A percentile compares a stretch with the other conserved stretches of the same genome.
phyloP scores from a whole-genome alignment of 176 grass and related monocot species.

The Dendrocalamus sinicus region DNA sequence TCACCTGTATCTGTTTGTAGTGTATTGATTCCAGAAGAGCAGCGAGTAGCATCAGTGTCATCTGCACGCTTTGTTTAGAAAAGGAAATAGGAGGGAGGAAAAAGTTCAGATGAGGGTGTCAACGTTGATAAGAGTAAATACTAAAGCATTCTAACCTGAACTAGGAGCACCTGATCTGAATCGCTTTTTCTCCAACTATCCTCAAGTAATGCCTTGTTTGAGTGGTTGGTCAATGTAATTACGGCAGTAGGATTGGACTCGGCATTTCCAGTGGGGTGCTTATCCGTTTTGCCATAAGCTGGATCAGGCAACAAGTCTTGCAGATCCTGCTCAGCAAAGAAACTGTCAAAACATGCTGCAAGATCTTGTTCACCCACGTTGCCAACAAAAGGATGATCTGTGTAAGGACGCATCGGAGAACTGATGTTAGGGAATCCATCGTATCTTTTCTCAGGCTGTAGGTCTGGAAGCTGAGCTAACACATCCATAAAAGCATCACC shows the following conservation, averaged over 20 bases:
- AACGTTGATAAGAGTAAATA: conserved; percentile 1
- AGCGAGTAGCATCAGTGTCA: not conserved
- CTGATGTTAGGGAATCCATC: conserved; percentile 45
- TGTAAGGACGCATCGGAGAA: conserved; percentile 62
- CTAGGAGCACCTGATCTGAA: conserved; percentile 12
- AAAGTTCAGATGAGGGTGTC: not conserved
- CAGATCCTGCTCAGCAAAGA: conserved; percentile 25
- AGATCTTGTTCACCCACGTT: conserved; percentile 27
- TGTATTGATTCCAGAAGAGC: conserved; percentile 18
- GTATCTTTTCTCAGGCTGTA: conserved; percentile 19
- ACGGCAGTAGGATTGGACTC: not conserved
- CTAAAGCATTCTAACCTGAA: conserved; percentile 34
- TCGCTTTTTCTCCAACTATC: not conserved
- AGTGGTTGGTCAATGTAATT: not conserved
- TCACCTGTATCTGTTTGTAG: conserved; percentile 3
- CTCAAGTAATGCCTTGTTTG: not conserved
- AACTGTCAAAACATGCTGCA: conserved; percentile 23
- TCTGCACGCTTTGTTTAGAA: conserved; percentile 38
- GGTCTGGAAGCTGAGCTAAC: conserved; percentile 45
- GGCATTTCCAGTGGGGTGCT: conserved; percentile 26
- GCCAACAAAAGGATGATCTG: conserved; percentile 55
- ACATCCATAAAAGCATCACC: conserved; percentile 25
- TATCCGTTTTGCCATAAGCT: not conserved
- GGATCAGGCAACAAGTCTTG: conserved; percentile 31
- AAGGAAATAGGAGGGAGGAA: not conserved